phyloP scores from a whole-genome alignment of 2,329 filamentous ascomycete species.

The Botrytis paeoniae region DNA sequence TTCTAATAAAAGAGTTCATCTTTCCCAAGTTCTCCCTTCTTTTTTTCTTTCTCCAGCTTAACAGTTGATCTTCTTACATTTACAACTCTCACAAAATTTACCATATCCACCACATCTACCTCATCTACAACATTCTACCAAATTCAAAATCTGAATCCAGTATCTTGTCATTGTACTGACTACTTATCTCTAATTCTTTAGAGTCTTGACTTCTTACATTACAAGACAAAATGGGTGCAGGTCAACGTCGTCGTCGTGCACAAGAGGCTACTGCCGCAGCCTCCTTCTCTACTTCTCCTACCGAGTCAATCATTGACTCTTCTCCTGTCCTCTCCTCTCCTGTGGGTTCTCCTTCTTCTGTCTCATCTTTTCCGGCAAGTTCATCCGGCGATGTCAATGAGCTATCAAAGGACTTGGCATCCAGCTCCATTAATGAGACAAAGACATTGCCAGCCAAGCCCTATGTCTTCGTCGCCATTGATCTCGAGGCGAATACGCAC shows the following conservation, averaged over 20 bases:
- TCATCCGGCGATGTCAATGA: not conserved
- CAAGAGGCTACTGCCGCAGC: not conserved
- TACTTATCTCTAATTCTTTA: not conserved
- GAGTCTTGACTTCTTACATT: not conserved
- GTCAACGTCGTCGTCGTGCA: not conserved
- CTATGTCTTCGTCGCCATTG: slow-evolving; percentile 1
- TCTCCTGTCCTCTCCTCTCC: no score
- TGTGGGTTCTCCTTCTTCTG: no score
- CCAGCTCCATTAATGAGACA: not conserved
- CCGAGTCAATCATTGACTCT: no score
- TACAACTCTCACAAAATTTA: not conserved
- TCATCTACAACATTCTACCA: not conserved
- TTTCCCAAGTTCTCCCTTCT: not conserved
- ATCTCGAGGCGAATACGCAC: slow-evolving; percentile 6
- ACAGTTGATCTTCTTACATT: not conserved
- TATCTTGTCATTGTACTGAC: not conserved
- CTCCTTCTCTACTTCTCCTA: fast-evolving
- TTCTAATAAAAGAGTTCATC: not conserved
- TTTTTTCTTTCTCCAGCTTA: not conserved
- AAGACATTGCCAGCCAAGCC: not conserved
- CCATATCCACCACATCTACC: no score
- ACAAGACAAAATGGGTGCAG: not conserved
- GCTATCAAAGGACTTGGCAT: not conserved
- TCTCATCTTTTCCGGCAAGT: not conserved
- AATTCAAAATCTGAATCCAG: no score